A percentile compares a stretch with the other conserved stretches of the same genome.
Evolutionary conservation across 139 green algal genomes (phyloP).

Genomic region (Chlorella sp.): DNA sequence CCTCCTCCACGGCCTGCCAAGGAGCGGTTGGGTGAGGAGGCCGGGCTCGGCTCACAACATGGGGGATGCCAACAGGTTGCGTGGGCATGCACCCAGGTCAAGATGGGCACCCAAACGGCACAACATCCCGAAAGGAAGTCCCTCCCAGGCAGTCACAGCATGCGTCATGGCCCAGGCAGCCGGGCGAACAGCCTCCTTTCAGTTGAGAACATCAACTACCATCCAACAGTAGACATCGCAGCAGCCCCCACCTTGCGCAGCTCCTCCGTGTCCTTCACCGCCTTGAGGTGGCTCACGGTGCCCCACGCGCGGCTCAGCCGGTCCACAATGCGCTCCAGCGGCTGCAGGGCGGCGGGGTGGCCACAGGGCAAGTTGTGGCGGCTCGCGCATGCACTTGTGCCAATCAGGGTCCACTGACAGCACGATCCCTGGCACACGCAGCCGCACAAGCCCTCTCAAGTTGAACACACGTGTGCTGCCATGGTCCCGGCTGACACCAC

Average conservation of each 20-base stretch:
- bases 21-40: background rate
- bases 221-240: too few relatives aligned
- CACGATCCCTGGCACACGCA: too few relatives aligned
- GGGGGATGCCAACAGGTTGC: background rate
- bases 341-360: slow-evolving; percentile 41
- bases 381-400: too few relatives aligned
- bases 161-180: background rate
- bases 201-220: too few relatives aligned
- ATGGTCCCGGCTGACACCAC: too few relatives aligned
- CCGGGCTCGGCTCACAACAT: background rate
- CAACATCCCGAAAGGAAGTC: background rate
- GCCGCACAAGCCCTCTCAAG: too few relatives aligned
- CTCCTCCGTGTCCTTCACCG: slow-evolving; percentile 88
- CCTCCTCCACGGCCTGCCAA: slow-evolving; percentile 84
- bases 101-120: background rate
- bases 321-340: slow-evolving; percentile 88
- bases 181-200: too few relatives aligned
- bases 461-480: too few relatives aligned
- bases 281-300: slow-evolving; percentile 94
- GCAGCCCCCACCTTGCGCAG: slow-evolving; percentile 72
- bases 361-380: too few relatives aligned
- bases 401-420: too few relatives aligned
- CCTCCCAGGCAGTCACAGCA: background rate
- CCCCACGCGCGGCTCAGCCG: slow-evolving; percentile 85
- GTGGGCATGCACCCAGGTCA: background rate